phyloP scores from a whole-genome alignment of 225 moss, liverwort and hornwort species.

The Bryoerythrophyllum caledonicum region DNA sequence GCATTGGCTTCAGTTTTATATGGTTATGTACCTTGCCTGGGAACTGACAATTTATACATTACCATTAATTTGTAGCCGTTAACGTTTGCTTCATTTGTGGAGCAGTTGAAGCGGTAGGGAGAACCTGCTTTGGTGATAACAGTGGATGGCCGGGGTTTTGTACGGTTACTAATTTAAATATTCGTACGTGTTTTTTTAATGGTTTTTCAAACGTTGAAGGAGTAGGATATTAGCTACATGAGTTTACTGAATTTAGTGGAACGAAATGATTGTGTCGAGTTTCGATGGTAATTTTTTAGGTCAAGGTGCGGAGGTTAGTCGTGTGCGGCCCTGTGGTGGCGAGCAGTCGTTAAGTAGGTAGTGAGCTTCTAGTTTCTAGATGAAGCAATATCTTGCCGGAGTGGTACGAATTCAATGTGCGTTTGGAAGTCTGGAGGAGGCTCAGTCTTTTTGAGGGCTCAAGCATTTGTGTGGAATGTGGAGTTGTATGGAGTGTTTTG shows the following conservation, averaged over 20 bases:
- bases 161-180: no score
- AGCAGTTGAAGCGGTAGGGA: background rate
- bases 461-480: background rate
- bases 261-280: no score
- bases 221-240: no score
- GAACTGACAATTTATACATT: background rate
- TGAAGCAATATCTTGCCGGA: constrained; percentile 19
- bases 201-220: no score
- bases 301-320: background rate
- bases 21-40: background rate
- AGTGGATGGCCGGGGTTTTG: constrained; percentile 6
- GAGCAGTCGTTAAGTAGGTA: constrained; percentile 11
- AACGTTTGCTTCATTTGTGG: background rate
- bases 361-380: constrained; percentile 16
- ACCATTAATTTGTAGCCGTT: background rate
- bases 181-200: no score
- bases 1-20: background rate
- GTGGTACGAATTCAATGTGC: constrained; percentile 10
- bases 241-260: no score
- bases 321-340: background rate
- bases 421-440: constrained; percentile 22
- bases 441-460: background rate
- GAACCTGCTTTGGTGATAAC: background rate
- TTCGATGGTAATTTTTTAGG: no score
- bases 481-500: background rate